Percentiles rank a stretch among this genome's conserved stretches.
Evolutionary conservation across 345 rosid species (phyloP).

Genomic region (Diplotaxis tenuifolia): DNA sequence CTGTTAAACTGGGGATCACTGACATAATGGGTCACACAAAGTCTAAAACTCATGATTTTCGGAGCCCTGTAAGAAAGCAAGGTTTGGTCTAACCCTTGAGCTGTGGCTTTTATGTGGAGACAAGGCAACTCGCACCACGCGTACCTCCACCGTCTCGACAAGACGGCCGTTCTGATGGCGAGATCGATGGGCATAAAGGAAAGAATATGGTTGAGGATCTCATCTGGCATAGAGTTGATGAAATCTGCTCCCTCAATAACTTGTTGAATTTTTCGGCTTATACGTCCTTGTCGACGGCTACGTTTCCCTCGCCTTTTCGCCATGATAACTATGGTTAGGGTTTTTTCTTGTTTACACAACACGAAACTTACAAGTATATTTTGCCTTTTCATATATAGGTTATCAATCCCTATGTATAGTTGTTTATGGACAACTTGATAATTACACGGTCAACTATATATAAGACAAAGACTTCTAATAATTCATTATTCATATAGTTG

Average conservation of each 20-base stretch:
- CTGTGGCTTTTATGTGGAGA: not conserved
- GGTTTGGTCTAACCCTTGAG: not conserved
- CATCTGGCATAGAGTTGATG: constrained; percentile 2
- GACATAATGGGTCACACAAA: not conserved
- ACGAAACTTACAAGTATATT: not conserved
- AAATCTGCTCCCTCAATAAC: not conserved
- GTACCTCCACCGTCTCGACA: not conserved
- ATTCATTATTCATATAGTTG: not conserved
- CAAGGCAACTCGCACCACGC: not conserved
- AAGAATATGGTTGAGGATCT: constrained; percentile 9
- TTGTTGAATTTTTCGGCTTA: not conserved
- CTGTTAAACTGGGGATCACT: not conserved
- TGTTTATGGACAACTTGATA: not conserved
- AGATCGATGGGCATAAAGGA: constrained; percentile 6
- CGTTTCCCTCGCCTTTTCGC: not conserved
- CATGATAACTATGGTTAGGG: not conserved
- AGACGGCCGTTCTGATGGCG: not conserved
- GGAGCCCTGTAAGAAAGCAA: not conserved
- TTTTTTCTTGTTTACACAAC: not conserved
- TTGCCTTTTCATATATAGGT: too few species aligned
- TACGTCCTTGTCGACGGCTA: not conserved
- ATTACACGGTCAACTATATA: not conserved
- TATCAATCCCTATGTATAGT: not conserved
- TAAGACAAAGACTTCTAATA: not conserved
- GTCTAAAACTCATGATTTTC: not conserved